These are phyloP conservation scores for Clausena lansium DNA, from an alignment of 345 rosid genomes.

Conservation along the genomic window DNA sequence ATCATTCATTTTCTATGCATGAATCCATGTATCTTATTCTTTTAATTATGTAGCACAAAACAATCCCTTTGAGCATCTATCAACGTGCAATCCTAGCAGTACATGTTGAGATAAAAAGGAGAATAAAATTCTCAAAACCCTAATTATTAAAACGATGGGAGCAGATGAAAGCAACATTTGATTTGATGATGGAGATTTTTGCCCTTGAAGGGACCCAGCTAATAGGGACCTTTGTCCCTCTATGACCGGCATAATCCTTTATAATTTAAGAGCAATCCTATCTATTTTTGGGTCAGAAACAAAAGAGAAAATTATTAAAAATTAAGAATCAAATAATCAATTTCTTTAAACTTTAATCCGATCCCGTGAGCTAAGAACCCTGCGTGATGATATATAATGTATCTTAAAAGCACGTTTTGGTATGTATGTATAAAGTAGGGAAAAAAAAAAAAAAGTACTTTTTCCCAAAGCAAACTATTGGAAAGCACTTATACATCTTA, in stretches of 20 bases:
- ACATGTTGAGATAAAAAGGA: constrained; percentile 4
- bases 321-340: neutral
- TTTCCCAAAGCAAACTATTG: constrained; percentile 6
- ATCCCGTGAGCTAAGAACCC: neutral
- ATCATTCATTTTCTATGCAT: neutral
- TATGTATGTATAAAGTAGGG: neutral
- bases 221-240: constrained; percentile 29
- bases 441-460: neutral
- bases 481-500: neutral
- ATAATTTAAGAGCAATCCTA: neutral
- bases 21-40: neutral
- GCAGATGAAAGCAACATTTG: constrained; percentile 20
- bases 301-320: neutral
- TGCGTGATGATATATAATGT: neutral
- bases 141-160: constrained; percentile 13
- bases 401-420: neutral
- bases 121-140: neutral
- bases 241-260: constrained; percentile 18
- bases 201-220: constrained; percentile 6
- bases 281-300: constrained; percentile 5
- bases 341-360: neutral
- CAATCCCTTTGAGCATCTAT: neutral
- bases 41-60: neutral
- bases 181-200: constrained; percentile 10
- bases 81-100: constrained; percentile 13